These are phyloP conservation scores for Pyrenophora graminea DNA, from an alignment of 2,329 filamentous ascomycete species.

Conservation along the genomic window DNA sequence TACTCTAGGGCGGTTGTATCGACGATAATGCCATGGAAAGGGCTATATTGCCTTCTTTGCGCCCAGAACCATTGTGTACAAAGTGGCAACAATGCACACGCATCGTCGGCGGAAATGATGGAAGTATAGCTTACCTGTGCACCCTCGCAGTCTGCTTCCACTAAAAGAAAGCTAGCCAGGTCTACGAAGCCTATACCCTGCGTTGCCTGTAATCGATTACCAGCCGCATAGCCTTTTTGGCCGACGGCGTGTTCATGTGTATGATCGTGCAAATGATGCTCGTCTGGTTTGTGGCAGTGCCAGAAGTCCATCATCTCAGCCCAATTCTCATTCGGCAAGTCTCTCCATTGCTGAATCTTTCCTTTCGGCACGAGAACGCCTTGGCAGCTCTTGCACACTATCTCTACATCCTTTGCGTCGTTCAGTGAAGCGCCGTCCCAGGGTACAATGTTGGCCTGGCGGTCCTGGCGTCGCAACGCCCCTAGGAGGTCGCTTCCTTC, in stretches of 20 bases:
- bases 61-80: conserved; percentile 41
- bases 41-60: conserved; percentile 61
- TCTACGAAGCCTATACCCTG: conserved; percentile 77
- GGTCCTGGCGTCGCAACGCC: conserved; percentile 33
- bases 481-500: conserved; percentile 38
- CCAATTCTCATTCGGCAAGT: conserved; percentile 95
- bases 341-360: conserved; percentile 70
- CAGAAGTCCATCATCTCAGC: conserved; percentile 99
- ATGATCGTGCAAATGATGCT: conserved; percentile 61
- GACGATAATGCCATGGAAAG: conserved; percentile 55
- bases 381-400: conserved; percentile 37
- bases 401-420: conserved; percentile 19
- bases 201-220: conserved; percentile 70
- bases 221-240: conserved; percentile 77
- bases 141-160: conserved; percentile 65
- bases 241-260: conserved; percentile 37
- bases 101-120: neutral
- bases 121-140: conserved; percentile 48
- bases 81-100: neutral
- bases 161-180: conserved; percentile 73
- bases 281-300: conserved; percentile 93
- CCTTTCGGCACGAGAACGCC: conserved; percentile 21
- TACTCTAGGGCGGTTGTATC: conserved; percentile 65
- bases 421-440: conserved; percentile 50
- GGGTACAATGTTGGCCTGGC: conserved; percentile 47